Percentiles rank a stretch among this genome's conserved stretches.
Evolutionary conservation across 176 grass and related monocot genomes (phyloP).

Genomic region (Paspalum vaginatum): DNA sequence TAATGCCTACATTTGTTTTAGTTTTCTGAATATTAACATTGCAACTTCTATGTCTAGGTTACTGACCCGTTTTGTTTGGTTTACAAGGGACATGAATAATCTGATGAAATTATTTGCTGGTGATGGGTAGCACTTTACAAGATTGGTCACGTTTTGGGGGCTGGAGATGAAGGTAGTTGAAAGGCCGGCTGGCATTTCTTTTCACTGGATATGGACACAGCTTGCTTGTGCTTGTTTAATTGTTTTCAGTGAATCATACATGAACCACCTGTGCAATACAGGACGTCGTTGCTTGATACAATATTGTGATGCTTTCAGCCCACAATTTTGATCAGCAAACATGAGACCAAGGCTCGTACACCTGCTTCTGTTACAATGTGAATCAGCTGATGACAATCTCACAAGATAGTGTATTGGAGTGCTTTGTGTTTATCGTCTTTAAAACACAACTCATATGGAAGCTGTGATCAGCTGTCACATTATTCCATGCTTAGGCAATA

Average conservation of each 20-base stretch:
- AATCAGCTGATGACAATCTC: no score
- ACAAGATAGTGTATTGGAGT: neutral
- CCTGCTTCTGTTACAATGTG: no score
- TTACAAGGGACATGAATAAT: conserved; percentile 1
- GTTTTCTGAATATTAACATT: conserved; percentile 9
- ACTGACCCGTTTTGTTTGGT: neutral
- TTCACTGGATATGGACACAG: neutral
- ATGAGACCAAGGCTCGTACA: neutral
- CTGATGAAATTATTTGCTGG: neutral
- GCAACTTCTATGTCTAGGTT: neutral
- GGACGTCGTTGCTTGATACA: neutral
- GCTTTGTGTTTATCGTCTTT: neutral
- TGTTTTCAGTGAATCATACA: neutral
- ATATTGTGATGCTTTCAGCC: neutral
- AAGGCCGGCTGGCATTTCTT: neutral
- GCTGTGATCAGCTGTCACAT: neutral
- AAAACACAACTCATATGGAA: neutral
- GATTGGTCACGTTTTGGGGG: neutral
- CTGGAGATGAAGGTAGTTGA: conserved; percentile 2
- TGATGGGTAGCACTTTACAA: conserved; percentile 19
- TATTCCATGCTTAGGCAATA: neutral
- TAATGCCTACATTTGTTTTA: neutral
- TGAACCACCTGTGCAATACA: neutral
- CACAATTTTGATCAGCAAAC: neutral
- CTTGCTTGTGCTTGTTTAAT: neutral